Base-by-base conservation (phyloP, 345 rosid genomes). In the Excoecaria agallocha region DNA sequence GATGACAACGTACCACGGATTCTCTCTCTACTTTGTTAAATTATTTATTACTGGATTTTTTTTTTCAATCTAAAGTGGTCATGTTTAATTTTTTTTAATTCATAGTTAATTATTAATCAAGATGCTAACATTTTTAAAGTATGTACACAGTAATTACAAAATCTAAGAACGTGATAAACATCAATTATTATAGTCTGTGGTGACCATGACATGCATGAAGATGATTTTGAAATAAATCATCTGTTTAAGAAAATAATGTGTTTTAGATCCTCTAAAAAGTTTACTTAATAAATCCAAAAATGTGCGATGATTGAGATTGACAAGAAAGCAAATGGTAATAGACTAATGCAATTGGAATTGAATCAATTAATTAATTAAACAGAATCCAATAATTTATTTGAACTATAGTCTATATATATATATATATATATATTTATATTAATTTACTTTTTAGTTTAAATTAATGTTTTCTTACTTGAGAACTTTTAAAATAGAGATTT, bases 1-100 rank as follows among this genome's bases (percentile, higher is more conserved):
- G 70, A 78, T 62, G 74, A 78, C 77, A 59, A 72, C 67, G 49
- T 75, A 74, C 70, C 67, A 70, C 68, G 58, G 52, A 39, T 48
- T 69, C 63, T 49, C 12, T 64, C 6, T 64, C 39, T 37, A 3
- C 3, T 73, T 30, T 30, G 30, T 30, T 30, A 30, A 30, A 30
- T 30, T 12, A 8, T 54, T 54, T 20, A 38, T 62, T 62, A 12
- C 17, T 25, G 48, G 48, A 45, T 46, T 10, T n/a, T n/a, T 1
- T 58, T 58, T 58, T 24, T 19, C n/a, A 17, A 6, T 48, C 17
- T 48, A 49, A 49, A 49, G 20, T 68, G 22, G 49, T 54, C 20
- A 15, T 63, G 48, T 37, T 38, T 65, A 48, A 8, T 48, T 63
- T 16, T 41, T 48, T n/a, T 65, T 49, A 0, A 16, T 49, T 37